Base-by-base conservation (phyloP, 2,329 filamentous ascomycete genomes). In the Fusarium guadeloupense region DNA sequence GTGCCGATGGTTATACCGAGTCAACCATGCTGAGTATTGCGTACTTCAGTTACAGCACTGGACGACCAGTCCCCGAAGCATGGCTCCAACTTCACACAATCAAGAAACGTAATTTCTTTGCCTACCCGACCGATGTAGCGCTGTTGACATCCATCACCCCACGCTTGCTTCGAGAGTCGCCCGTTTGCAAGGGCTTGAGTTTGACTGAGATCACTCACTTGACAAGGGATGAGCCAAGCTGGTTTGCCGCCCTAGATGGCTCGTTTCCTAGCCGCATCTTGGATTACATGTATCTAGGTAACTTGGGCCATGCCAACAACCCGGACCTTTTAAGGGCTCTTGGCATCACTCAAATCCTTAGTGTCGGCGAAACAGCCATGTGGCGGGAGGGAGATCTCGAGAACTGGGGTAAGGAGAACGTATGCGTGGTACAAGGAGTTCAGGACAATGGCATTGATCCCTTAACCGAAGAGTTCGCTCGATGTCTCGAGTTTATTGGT, bases 391-490 rank as follows among this genome's bases (percentile, higher is more conserved):
- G 87, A 5, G 85, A 92, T 54, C 77, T 87, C 44, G 85, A 90
- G 30, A 78, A 81, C 41, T 97, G 93, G 92, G 91, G 90, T 0
- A 69, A 78, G 10, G 89, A 94, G 30, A 95, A 96, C 64, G 78
- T 97, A 16, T 87, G 95, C 72, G 84, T 89, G 67, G 85, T 99
- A 28, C 88, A 94, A 71, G 86, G 89, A 13, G 92, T 99, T 6
- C 95, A 98, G 72, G 95, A 99, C 71, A 99, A 99, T 71, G 95
- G 95, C 5, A 95, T 98, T 59, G 95, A 99, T 75, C 90, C 93
- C 5, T 78, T 99, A 68, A 96, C 89, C 26, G 85, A 90, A 28
- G 91, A 97, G 66, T 96, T 98, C 75, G 85, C 88, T 67, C 83
- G 89, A 33, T 98, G 94, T 71, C 81, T 99, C 39, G 87, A 91